phyloP scores from a whole-genome alignment of 495 filamentous ascomycete species.

The Cetradonia linearis region DNA sequence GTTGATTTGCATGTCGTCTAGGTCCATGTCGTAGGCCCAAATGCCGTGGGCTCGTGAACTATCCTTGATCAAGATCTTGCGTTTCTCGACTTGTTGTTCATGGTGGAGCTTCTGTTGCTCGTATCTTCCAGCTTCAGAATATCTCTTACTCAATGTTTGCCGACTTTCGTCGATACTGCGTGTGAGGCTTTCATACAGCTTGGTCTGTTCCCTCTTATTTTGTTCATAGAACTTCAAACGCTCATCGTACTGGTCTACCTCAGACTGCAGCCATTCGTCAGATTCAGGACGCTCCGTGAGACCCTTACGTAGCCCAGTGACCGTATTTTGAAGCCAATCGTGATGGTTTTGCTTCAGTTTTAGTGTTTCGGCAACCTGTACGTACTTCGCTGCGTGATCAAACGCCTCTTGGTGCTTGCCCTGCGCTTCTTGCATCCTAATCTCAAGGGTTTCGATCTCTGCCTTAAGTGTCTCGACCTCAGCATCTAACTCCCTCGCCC shows the following conservation, averaged over 20 bases:
- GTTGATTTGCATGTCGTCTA: conserved; percentile 61
- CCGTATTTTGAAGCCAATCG: conserved; percentile 49
- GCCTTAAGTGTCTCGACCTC: conserved; percentile 62
- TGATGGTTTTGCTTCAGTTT: conserved; percentile 65
- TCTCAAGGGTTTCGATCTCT: conserved; percentile 46
- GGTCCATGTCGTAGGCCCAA: conserved; percentile 67
- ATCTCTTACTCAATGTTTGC: conserved; percentile 53
- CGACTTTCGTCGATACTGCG: conserved; percentile 50
- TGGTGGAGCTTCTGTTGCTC: conserved; percentile 80
- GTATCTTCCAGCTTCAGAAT: conserved; percentile 71
- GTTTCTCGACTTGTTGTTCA: conserved; percentile 61
- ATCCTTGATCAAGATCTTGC: conserved; percentile 64
- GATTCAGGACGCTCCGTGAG: conserved; percentile 67
- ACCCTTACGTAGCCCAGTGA: conserved; percentile 56
- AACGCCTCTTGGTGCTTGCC: conserved; percentile 49
- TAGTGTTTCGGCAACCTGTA: conserved; percentile 57
- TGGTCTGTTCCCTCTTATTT: conserved; percentile 41
- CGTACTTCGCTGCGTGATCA: conserved; percentile 50
- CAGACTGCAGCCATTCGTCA: conserved; percentile 65
- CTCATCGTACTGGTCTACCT: conserved; percentile 72
- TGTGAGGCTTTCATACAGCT: conserved; percentile 50
- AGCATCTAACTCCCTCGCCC: conserved; percentile 49
- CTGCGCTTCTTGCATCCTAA: conserved; percentile 45
- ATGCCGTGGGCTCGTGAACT: conserved; percentile 71
- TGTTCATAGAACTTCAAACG: conserved; percentile 56